These are phyloP conservation scores for Phaeosphaeriaceae sp. DNA, from an alignment of 2,329 filamentous ascomycete species.

Conservation along the genomic window DNA sequence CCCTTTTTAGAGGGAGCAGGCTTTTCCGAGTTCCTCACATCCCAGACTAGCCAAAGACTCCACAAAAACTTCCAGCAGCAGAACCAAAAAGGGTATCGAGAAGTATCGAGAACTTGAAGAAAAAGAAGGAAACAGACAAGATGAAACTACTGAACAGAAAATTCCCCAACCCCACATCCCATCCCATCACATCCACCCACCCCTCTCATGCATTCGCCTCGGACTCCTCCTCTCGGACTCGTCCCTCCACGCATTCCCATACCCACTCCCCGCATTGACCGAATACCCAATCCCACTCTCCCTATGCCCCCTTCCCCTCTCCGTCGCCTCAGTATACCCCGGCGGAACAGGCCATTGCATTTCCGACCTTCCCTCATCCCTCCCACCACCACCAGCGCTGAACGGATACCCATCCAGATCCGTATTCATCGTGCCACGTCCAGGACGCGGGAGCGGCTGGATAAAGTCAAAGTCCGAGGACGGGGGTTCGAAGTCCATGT, in stretches of 20 bases:
- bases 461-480: slow-evolving; percentile 11
- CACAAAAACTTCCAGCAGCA: too few relatives aligned
- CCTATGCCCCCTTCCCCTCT: slow-evolving; percentile 2
- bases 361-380: slow-evolving; percentile 1
- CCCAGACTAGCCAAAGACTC: too few relatives aligned
- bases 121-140: too few relatives aligned
- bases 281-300: slow-evolving; percentile 10
- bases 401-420: slow-evolving; percentile 26
- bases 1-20: too few relatives aligned
- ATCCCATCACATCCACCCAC: slow-evolving; percentile 4
- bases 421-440: slow-evolving; percentile 9
- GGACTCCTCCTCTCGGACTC: slow-evolving; percentile 8
- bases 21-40: too few relatives aligned
- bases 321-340: slow-evolving; percentile 15
- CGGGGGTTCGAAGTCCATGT: slow-evolving; percentile 2
- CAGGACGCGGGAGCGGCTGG: slow-evolving; percentile 6
- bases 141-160: too few relatives aligned
- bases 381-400: background rate
- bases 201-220: slow-evolving; percentile 15
- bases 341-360: slow-evolving; percentile 29
- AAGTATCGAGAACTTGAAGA: too few relatives aligned
- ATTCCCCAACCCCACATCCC: background rate
- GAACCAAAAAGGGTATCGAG: too few relatives aligned
- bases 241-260: background rate
- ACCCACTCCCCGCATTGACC: background rate